Evolutionary conservation across 2,329 filamentous ascomycete genomes (phyloP).

Genomic region (Alternaria sp.): DNA sequence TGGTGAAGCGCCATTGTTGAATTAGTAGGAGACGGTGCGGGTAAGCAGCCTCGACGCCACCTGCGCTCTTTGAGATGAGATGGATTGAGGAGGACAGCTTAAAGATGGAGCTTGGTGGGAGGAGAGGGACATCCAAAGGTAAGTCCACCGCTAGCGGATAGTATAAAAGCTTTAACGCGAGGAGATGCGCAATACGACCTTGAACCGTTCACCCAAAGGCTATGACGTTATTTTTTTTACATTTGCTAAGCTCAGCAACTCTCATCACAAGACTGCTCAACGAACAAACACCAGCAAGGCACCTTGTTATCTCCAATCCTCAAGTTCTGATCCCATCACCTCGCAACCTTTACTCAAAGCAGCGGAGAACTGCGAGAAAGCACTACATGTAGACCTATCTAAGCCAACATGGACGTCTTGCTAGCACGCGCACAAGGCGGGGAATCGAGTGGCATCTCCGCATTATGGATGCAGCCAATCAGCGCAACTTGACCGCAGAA

Average conservation of each 20-base stretch:
- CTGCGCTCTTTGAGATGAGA: not conserved
- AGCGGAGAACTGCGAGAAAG: conserved; percentile 25
- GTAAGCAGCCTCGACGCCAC: not conserved
- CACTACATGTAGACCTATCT: not conserved
- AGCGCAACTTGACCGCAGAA: not conserved
- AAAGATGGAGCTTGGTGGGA: not conserved
- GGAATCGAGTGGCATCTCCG: conserved; percentile 1
- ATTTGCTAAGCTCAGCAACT: not conserved
- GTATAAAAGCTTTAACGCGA: not conserved
- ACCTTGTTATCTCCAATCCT: not conserved
- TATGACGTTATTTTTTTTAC: not conserved
- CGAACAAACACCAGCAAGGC: not conserved
- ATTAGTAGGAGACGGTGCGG: not conserved
- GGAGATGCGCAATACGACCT: not conserved
- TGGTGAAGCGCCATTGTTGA: conserved; percentile 36
- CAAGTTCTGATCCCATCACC: not conserved
- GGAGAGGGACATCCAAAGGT: not conserved
- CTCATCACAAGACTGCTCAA: not conserved
- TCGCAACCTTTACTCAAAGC: conserved; percentile 14
- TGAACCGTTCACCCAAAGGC: not conserved
- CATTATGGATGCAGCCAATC: not conserved
- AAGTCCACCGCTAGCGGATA: not conserved
- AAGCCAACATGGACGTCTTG: conserved; percentile 4
- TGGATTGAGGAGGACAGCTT: not conserved
- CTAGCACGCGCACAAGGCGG: conserved; percentile 7